A percentile compares a stretch with the other conserved stretches of the same genome.
phyloP scores from a whole-genome alignment of 495 filamentous ascomycete species.

The Aspergillus conjunctus region DNA sequence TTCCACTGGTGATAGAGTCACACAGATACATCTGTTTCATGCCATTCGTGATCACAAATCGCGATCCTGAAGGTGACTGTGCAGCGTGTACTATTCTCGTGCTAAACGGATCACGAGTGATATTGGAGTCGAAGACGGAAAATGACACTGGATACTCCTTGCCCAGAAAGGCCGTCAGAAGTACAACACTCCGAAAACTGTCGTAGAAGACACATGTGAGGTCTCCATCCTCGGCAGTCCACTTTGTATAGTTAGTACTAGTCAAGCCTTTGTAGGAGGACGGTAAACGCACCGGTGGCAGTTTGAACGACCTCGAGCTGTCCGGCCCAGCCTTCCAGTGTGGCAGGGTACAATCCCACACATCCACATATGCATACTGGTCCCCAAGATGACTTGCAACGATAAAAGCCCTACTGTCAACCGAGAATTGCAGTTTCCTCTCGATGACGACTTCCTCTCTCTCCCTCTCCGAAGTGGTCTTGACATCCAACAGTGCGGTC shows the following conservation, averaged over 20 bases:
- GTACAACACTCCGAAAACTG: conserved; percentile 23
- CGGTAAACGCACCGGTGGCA: conserved; percentile 25
- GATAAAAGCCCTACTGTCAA: conserved; percentile 26
- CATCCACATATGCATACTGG: conserved; percentile 27
- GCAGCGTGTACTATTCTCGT: conserved; percentile 28
- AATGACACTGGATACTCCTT: conserved; percentile 29
- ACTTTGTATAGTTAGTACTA: conserved; percentile 22
- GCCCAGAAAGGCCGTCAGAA: conserved; percentile 29
- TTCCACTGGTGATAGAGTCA: conserved; percentile 24
- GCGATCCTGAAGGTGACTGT: conserved; percentile 29
- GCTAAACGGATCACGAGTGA: conserved; percentile 18
- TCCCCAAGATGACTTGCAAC: conserved; percentile 28
- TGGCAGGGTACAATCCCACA: conserved; percentile 28
- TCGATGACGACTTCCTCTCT: conserved; percentile 20
- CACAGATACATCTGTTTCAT: conserved; percentile 31
- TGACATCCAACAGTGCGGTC: background rate
- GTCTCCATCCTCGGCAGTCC: conserved; percentile 26
- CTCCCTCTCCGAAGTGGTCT: conserved; percentile 8
- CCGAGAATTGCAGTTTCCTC: conserved; percentile 29
- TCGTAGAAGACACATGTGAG: conserved; percentile 32
- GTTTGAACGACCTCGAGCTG: conserved; percentile 25
- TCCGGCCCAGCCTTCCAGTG: conserved; percentile 24
- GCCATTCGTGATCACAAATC: conserved; percentile 28
- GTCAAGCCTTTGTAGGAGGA: background rate
- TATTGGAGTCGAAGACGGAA: conserved; percentile 18